Evolutionary conservation across 345 rosid genomes (phyloP), one percentile per base, ranked within the genome.

Genomic region (Linum tenue): DNA sequence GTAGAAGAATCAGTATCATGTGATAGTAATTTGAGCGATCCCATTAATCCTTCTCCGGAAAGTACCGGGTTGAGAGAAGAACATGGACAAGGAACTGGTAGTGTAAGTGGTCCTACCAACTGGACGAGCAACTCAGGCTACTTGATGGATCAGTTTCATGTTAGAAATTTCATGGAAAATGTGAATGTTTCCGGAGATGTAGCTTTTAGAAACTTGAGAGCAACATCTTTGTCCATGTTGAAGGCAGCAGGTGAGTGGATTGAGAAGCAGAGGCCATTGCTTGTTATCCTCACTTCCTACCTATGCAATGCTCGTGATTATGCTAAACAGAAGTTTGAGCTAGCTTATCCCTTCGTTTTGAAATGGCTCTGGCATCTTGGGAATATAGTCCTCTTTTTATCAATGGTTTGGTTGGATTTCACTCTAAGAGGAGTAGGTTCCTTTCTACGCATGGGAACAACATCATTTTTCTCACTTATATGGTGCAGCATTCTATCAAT

Each of bases 401-500:
- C 82, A 66, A 77, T 88, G 81, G 77, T 88, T 67, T 94, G 96
- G 97, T 65, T 94, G 96, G 91, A 86, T 78, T 90, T 86, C 78
- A 82, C 89, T 42, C 66, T 90, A 67, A 85, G 97, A 70, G 96
- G 99, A 63, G 66, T 94, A 51, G 89, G 84, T 76, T 94, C 97
- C 65, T 86, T 94, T 73, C 70, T 88, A 64, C 86, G 89, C 62
- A 77, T 94, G 90, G 96, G 97, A 67, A 90, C 95, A 14, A 72
- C 91, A 39, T 88, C 96, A 4, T 83, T 90, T 76, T 88, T 88
- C 76, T 85, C 90, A 10, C 73, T 88, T 71, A 70, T 94, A 69
- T 94, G 97, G 99, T 90, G 96, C 77, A 84, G 97, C 78, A 78
- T 86, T 66, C 77, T 94, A 72, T 88, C 99, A 55, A 76, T 77